Evolutionary conservation across 1,139 yeast species (phyloP).

Genomic region (Taphrina wiesneri): DNA sequence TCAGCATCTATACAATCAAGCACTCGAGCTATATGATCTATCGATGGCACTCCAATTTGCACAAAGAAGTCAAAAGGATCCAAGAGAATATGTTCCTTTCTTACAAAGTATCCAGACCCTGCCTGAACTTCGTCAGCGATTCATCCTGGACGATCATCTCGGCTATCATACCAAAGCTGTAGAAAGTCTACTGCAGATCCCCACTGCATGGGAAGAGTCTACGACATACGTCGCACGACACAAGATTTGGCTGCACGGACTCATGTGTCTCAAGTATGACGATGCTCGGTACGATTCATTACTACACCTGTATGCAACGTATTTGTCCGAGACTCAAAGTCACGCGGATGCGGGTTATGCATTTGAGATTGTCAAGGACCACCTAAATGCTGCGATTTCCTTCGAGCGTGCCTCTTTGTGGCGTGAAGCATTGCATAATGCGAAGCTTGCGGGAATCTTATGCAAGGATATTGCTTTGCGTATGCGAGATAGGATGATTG

Average conservation of each 20-base stretch:
- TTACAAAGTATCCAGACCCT: slow-evolving; percentile 75
- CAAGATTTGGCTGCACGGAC: slow-evolving; percentile 68
- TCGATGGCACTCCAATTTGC: slow-evolving; percentile 80
- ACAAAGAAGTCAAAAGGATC: slow-evolving; percentile 96
- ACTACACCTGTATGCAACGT: slow-evolving; percentile 38
- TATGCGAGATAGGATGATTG: slow-evolving; percentile 61
- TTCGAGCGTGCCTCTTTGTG: slow-evolving; percentile 67
- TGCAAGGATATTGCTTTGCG: slow-evolving; percentile 42
- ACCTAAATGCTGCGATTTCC: slow-evolving; percentile 64
- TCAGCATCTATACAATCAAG: slow-evolving; percentile 72
- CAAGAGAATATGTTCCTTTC: slow-evolving; percentile 93
- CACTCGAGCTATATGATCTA: slow-evolving; percentile 81
- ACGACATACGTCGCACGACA: slow-evolving; percentile 71
- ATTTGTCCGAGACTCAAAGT: slow-evolving; percentile 30
- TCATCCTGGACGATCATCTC: slow-evolving; percentile 77
- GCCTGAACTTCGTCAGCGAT: slow-evolving; percentile 64
- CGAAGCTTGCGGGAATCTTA: slow-evolving; percentile 47
- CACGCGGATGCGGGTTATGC: slow-evolving; percentile 74
- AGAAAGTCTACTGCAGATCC: slow-evolving; percentile 56
- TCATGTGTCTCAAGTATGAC: slow-evolving; percentile 63
- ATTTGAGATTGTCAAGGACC: slow-evolving; percentile 66
- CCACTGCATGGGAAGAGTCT: slow-evolving; percentile 57
- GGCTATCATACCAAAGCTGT: slow-evolving; percentile 69
- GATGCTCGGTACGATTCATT: slow-evolving; percentile 54
- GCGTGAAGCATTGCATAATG: slow-evolving; percentile 76